phyloP scores from a whole-genome alignment of 1,139 yeast species.

The Nakaseomyces uthaithaninus region DNA sequence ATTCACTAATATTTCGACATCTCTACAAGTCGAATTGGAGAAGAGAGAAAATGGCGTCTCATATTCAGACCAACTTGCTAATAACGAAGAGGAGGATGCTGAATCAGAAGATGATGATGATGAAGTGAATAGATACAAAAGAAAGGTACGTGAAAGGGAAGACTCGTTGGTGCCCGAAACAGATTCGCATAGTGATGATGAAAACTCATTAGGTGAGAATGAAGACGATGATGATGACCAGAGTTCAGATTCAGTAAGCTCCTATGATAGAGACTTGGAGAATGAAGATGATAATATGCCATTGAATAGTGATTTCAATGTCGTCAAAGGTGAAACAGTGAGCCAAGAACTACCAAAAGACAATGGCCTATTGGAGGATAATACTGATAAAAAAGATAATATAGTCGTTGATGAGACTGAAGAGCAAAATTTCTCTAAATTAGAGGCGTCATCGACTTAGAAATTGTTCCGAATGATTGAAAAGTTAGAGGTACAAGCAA shows the following conservation, averaged over 20 bases:
- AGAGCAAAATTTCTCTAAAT: too few species aligned
- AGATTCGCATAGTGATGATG: constrained; percentile 5
- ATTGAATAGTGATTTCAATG: not conserved
- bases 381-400: constrained; percentile 4
- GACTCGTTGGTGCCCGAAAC: constrained; percentile 9
- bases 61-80: constrained; percentile 5
- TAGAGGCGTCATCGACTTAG: too few species aligned
- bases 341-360: constrained; percentile 7
- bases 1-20: constrained; percentile 22
- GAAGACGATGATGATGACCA: constrained; percentile 6
- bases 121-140: constrained; percentile 9
- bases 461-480: too few species aligned
- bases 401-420: constrained; percentile 2
- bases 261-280: constrained; percentile 7
- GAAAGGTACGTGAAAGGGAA: constrained; percentile 10
- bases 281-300: constrained; percentile 7
- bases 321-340: constrained; percentile 3
- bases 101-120: constrained; percentile 12
- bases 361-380: not conserved
- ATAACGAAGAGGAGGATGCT: constrained; percentile 4
- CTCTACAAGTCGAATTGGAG: constrained; percentile 26
- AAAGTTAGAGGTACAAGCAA: too few species aligned
- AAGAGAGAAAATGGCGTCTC: constrained; percentile 3
- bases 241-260: constrained; percentile 7
- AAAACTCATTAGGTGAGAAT: constrained; percentile 1